These are phyloP conservation scores for Claviceps sp. DNA, from an alignment of 2,329 filamentous ascomycete genomes.

Conservation along the genomic window DNA sequence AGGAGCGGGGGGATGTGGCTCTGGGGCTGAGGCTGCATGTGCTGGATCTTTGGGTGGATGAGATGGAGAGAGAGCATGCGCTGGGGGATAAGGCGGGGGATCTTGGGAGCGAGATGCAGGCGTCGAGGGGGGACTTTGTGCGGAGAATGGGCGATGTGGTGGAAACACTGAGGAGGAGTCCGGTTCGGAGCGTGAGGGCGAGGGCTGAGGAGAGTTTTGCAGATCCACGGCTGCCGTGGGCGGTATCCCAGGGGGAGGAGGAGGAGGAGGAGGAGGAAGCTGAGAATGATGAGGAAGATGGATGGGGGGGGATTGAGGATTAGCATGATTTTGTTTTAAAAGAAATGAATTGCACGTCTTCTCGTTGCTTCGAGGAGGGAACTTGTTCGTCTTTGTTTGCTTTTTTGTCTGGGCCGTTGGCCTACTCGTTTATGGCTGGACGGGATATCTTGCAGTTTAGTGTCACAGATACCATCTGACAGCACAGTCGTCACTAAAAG, in stretches of 20 bases:
- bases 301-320: conserved; percentile 59
- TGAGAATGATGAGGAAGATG: conserved; percentile 26
- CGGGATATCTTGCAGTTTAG: no score
- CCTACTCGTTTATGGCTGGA: no score
- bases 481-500: no score
- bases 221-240: conserved; percentile 62
- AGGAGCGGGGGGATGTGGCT: conserved; percentile 44
- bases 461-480: no score
- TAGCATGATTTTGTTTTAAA: conserved; percentile 27
- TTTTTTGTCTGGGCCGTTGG: background rate
- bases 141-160: conserved; percentile 40
- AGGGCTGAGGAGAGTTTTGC: conserved; percentile 56
- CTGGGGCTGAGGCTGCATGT: conserved; percentile 79
- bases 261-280: conserved; percentile 20
- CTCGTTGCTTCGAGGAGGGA: background rate
- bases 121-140: conserved; percentile 33
- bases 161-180: conserved; percentile 40
- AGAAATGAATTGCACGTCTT: conserved; percentile 14
- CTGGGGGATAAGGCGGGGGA: conserved; percentile 17
- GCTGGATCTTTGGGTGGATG: conserved; percentile 83
- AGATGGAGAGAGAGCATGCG: conserved; percentile 59
- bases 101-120: conserved; percentile 1
- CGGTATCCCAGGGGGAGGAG: conserved; percentile 23
- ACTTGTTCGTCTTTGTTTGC: background rate
- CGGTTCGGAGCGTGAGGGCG: conserved; percentile 57